phyloP scores from a whole-genome alignment of 371 early-diverging fungal genomes.

The Smittium mucronatum region DNA sequence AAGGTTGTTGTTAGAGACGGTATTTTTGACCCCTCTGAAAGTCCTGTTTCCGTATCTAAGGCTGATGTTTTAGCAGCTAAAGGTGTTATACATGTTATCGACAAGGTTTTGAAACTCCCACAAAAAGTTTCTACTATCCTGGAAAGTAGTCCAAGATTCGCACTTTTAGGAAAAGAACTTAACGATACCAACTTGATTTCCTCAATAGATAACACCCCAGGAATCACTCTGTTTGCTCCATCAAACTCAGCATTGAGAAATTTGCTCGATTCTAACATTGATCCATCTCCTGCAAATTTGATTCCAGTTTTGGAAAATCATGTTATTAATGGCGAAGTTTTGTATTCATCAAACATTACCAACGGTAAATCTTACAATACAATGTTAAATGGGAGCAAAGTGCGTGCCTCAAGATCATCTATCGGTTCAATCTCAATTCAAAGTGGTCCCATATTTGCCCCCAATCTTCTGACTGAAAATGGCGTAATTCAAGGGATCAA shows the following conservation, averaged over 20 bases:
- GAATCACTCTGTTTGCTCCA: constrained; percentile 7
- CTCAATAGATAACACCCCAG: neutral
- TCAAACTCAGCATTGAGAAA: neutral
- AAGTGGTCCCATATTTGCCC: neutral
- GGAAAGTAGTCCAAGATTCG: neutral
- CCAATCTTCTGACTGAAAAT: constrained; percentile 7
- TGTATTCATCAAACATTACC: neutral
- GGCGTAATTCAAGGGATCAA: constrained; percentile 9
- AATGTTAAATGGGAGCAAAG: neutral
- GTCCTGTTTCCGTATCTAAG: neutral
- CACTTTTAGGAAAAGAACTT: neutral
- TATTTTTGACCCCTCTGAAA: neutral
- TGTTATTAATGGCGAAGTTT: neutral
- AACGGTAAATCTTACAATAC: neutral
- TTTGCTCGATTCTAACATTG: neutral
- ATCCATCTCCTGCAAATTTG: neutral
- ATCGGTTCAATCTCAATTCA: neutral
- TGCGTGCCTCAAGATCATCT: neutral
- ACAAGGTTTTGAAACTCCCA: constrained; percentile 6
- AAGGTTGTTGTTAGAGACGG: neutral
- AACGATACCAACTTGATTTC: neutral
- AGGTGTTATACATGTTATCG: constrained; percentile 8
- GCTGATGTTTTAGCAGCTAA: neutral
- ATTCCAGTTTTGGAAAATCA: neutral
- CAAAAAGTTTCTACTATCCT: neutral